Evolutionary conservation across 805 yeast species (phyloP).

Genomic region (Wickerhamomyces mucosus): DNA sequence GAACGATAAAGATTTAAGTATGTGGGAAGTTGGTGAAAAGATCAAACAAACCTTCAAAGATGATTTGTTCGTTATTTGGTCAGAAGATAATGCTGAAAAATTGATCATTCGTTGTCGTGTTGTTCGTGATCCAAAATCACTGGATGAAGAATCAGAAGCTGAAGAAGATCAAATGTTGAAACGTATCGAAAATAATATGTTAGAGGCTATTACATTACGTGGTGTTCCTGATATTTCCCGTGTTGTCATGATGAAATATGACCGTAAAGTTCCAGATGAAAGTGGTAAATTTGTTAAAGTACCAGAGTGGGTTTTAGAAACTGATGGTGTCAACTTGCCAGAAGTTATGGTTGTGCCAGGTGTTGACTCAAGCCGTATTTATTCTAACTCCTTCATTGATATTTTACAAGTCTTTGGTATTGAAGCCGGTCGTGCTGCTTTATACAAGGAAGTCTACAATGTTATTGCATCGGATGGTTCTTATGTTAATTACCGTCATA

Average conservation of each 20-base stretch:
- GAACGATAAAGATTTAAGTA: slow-evolving; percentile 95
- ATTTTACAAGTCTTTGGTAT: slow-evolving; percentile 92
- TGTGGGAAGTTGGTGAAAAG: slow-evolving; percentile 97
- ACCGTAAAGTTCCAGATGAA: slow-evolving; percentile 59
- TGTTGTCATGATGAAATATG: slow-evolving; percentile 73
- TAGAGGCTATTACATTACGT: slow-evolving; percentile 87
- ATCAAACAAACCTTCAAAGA: slow-evolving; percentile 89
- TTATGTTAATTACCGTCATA: slow-evolving; percentile 95
- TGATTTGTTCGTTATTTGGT: slow-evolving; percentile 96
- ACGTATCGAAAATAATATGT: slow-evolving; percentile 92
- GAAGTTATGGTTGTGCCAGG: slow-evolving; percentile 95
- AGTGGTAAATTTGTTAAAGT: slow-evolving; percentile 83
- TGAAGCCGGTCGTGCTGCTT: slow-evolving; percentile 94
- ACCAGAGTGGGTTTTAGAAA: slow-evolving; percentile 97
- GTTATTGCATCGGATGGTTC: slow-evolving; percentile 99
- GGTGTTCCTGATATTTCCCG: slow-evolving; percentile 93
- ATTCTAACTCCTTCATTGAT: slow-evolving; percentile 95
- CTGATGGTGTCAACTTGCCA: slow-evolving; percentile 94
- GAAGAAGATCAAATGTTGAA: slow-evolving; percentile 96
- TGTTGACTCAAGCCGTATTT: slow-evolving; percentile 82
- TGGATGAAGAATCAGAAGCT: slow-evolving; percentile 90
- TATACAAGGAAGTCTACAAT: slow-evolving; percentile 88
- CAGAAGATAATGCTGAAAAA: slow-evolving; percentile 97
- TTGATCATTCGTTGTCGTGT: slow-evolving; percentile 97
- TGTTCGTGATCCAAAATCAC: slow-evolving; percentile 86